These are phyloP conservation scores for Ustilago cynodontis DNA, from an alignment of 1,284 basidiomycete genomes.

Conservation along the genomic window DNA sequence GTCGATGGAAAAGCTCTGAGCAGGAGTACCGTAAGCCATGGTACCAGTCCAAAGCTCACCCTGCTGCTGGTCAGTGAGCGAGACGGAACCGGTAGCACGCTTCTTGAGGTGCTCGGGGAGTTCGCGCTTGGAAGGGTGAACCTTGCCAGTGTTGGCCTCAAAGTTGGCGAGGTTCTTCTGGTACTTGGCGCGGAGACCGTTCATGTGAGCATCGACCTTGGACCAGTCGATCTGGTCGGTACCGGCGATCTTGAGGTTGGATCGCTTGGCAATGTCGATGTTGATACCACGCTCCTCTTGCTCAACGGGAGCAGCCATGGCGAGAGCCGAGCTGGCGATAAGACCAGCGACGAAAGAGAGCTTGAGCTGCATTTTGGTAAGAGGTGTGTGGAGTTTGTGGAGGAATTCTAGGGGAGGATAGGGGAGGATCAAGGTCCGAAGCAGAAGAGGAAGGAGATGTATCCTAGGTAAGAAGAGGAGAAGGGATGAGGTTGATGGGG, in stretches of 20 bases:
- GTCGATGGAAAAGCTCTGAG: conserved; percentile 61
- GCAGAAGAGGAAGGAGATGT: conserved; percentile 1
- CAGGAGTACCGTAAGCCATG: conserved; percentile 61
- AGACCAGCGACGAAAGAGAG: conserved; percentile 57
- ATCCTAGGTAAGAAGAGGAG: conserved; percentile 6
- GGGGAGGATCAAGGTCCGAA: conserved; percentile 5
- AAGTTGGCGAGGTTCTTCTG: conserved; percentile 46
- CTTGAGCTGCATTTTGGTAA: conserved; percentile 56
- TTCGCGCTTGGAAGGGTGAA: conserved; percentile 49
- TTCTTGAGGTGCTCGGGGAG: conserved; percentile 37
- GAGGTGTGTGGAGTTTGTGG: background rate
- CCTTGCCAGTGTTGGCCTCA: conserved; percentile 61
- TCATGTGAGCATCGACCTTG: conserved; percentile 56
- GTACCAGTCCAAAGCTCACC: conserved; percentile 65
- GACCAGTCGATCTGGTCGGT: conserved; percentile 50
- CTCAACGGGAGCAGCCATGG: conserved; percentile 51
- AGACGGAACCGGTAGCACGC: conserved; percentile 56
- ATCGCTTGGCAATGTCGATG: conserved; percentile 52
- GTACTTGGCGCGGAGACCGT: conserved; percentile 54
- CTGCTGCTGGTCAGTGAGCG: conserved; percentile 53
- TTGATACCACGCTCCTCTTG: conserved; percentile 48
- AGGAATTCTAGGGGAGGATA: background rate
- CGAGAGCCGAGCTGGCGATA: conserved; percentile 48
- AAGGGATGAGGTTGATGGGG: conserved; percentile 14
- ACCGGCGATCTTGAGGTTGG: conserved; percentile 35